Evolutionary conservation across 257 asterid species (phyloP).

Genomic region (Thymus mandschuricus): DNA sequence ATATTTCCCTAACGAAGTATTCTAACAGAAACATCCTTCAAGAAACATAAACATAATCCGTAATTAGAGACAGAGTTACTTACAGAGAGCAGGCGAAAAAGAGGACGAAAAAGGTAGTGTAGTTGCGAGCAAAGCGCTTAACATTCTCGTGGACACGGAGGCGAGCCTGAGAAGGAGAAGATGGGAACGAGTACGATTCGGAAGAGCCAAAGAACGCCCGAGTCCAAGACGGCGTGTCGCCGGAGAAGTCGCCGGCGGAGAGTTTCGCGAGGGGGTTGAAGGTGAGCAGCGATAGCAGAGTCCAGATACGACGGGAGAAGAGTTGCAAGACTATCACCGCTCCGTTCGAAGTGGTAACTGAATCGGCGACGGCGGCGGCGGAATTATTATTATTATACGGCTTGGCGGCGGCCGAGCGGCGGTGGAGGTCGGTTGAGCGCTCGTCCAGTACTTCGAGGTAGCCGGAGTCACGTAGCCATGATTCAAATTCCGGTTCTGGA

Average conservation of each 20-base stretch:
- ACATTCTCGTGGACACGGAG: constrained; percentile 92
- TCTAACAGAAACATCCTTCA: neutral
- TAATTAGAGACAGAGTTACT: neutral
- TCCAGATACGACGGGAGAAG: constrained; percentile 51
- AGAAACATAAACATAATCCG: neutral
- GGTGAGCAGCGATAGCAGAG: constrained; percentile 74
- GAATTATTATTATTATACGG: constrained; percentile 20
- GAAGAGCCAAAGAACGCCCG: constrained; percentile 61
- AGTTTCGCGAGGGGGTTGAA: constrained; percentile 88
- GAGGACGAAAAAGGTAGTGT: constrained; percentile 65
- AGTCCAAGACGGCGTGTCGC: constrained; percentile 83
- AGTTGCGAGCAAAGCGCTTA: constrained; percentile 87
- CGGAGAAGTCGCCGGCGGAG: constrained; percentile 66
- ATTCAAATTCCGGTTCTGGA: constrained; percentile 80
- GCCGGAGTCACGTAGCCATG: constrained; percentile 92
- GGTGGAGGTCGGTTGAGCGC: constrained; percentile 84
- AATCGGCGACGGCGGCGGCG: constrained; percentile 30
- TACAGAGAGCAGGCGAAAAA: constrained; percentile 88
- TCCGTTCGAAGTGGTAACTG: constrained; percentile 40
- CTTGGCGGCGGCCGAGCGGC: constrained; percentile 47
- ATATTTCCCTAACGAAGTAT: neutral
- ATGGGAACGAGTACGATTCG: constrained; percentile 81
- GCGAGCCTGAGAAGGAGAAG: constrained; percentile 83
- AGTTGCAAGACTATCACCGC: constrained; percentile 38
- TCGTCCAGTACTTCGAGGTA: constrained; percentile 87